Evolutionary conservation across 176 grass and related monocot genomes (phyloP).

Genomic region (Typha latifolia): DNA sequence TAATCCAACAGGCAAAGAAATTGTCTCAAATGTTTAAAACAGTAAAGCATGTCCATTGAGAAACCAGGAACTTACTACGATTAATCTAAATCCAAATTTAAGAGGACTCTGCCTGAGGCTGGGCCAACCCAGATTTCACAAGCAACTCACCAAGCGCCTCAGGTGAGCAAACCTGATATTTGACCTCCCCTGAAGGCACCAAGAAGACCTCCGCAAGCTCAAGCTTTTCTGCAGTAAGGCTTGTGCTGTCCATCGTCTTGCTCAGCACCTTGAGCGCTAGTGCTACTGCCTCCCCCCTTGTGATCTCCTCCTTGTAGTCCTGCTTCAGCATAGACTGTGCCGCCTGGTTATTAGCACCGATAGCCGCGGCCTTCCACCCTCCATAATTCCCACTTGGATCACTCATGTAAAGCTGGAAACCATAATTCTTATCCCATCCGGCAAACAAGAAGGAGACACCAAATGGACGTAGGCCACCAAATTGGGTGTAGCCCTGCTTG

Average conservation of each 20-base stretch:
- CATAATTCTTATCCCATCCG: constrained; percentile 81
- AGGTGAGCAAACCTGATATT: constrained; percentile 74
- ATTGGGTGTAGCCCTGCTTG: constrained; percentile 93
- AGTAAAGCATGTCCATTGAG: not conserved
- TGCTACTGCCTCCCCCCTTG: constrained; percentile 68
- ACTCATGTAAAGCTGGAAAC: constrained; percentile 92
- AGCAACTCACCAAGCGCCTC: constrained; percentile 54
- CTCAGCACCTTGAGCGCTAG: constrained; percentile 79
- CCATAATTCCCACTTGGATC: constrained; percentile 81
- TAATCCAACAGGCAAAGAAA: not conserved
- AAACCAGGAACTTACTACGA: too few species aligned
- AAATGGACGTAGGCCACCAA: constrained; percentile 86
- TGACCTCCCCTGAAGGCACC: constrained; percentile 54
- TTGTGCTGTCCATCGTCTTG: constrained; percentile 95
- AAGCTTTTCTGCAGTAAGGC: constrained; percentile 68
- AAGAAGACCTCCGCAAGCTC: constrained; percentile 84
- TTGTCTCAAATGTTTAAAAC: not conserved
- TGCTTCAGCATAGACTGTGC: constrained; percentile 95
- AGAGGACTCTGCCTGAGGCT: constrained; percentile 35
- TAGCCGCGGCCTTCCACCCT: constrained; percentile 87
- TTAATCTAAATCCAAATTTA: not conserved
- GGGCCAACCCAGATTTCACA: constrained; percentile 50
- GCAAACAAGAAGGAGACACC: constrained; percentile 92
- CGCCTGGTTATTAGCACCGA: constrained; percentile 86
- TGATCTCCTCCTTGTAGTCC: constrained; percentile 79